Base-by-base conservation (phyloP, 225 moss, liverwort and hornwort genomes). In the Pseudisothecium myosuroides region DNA sequence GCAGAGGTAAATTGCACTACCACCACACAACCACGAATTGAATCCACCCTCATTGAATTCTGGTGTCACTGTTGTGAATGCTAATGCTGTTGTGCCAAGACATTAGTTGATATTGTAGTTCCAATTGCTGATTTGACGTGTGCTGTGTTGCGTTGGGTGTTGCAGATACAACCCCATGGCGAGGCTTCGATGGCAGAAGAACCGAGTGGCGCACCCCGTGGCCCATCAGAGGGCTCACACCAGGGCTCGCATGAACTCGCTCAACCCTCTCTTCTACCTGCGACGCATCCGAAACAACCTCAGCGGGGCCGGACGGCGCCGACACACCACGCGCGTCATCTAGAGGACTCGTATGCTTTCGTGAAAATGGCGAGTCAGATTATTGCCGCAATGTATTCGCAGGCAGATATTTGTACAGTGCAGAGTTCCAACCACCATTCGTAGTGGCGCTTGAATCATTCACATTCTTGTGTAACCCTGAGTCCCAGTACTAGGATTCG, bases 201-300 rank as follows among this genome's bases (percentile, higher is more conserved):
- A 91, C 77, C 81, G 55, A 85, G n/a, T 89, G 22, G 62, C 87
- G 24, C 90, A 90, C 52, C 93, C 90, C 9, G 82, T 91, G 47
- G 87, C 17, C 5, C 61, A 89, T 28, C 81, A 87, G 87, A 89
- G 85, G 43, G 88, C 63, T 2, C 75, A 36, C 23, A 56, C 47
- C 13, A 50, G 89, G 69, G 83, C 86, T 8, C 83, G 76, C 64
- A 19, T 87, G 81, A 93, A 92, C 73, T 87, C 85, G 18, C 50
- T 92, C 6, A 94, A 93, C 49, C 93, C 91, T 6, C 66, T 91
- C 0, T 92, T 76, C 75, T 91, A 93, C 77, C 55, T 94, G 27
- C 89, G 88, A 4, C 88, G 92, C 76, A 94, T 92, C 54, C 66
- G 39, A 74, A 90, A 93, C 90, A 93, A 93, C 5, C 66, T 93